These are phyloP conservation scores for Paramecium caudatum DNA, from an alignment of 73 alveolate genomes.

Conservation along the genomic window DNA sequence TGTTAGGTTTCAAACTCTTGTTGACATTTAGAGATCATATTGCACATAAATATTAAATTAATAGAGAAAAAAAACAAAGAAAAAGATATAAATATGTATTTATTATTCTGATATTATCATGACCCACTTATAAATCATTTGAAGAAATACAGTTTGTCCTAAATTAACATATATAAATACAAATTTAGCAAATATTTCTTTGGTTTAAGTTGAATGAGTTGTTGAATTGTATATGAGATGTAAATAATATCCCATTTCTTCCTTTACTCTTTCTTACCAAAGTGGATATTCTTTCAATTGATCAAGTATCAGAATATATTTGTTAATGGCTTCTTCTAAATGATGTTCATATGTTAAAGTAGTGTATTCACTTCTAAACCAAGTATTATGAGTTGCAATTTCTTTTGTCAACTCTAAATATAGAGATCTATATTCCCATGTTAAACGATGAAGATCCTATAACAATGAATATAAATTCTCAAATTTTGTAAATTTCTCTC, in stretches of 20 bases:
- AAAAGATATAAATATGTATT: no score
- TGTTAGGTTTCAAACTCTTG: not conserved
- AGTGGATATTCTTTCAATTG: constrained; percentile 48
- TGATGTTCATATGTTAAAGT: constrained; percentile 17
- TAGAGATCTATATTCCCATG: constrained; percentile 63
- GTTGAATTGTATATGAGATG: constrained; percentile 61
- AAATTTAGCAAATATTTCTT: constrained; percentile 55
- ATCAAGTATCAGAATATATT: constrained; percentile 17
- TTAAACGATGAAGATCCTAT: not conserved
- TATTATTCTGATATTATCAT: no score
- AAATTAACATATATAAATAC: constrained; percentile 51
- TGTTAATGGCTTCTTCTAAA: constrained; percentile 53
- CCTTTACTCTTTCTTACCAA: constrained; percentile 58
- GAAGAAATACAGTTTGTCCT: constrained; percentile 67
- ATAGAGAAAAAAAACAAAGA: not conserved
- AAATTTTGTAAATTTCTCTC: constrained; percentile 12
- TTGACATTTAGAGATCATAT: not conserved
- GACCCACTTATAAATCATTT: no score
- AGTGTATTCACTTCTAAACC: constrained; percentile 57
- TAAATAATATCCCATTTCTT: constrained; percentile 66
- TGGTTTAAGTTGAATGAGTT: not conserved
- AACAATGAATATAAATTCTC: constrained; percentile 6
- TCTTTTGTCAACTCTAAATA: constrained; percentile 42
- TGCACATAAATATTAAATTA: not conserved
- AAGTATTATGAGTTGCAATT: constrained; percentile 47